phyloP scores from a whole-genome alignment of 495 filamentous ascomycete species.

The Penicillium paxilli region DNA sequence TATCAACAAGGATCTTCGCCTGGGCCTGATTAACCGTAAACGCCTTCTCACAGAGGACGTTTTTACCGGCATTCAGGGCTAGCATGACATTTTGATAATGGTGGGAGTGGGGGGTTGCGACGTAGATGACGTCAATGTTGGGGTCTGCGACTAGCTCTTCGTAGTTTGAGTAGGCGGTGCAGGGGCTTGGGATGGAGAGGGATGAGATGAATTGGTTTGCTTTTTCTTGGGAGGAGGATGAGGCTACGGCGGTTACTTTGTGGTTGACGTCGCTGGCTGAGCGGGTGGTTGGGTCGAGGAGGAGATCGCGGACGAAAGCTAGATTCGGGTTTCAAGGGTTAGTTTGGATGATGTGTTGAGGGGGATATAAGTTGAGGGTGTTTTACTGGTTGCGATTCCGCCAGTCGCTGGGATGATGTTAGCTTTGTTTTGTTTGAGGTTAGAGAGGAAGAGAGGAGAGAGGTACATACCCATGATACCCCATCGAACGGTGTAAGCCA shows the following conservation, averaged over 20 bases:
- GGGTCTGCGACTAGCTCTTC: slow-evolving; percentile 73
- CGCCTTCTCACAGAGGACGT: slow-evolving; percentile 91
- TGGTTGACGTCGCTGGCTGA: slow-evolving; percentile 74
- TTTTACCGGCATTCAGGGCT: slow-evolving; percentile 77
- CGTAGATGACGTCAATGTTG: slow-evolving; percentile 84
- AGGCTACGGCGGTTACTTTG: slow-evolving; percentile 77
- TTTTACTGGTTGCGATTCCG: slow-evolving; percentile 73
- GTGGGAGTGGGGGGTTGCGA: slow-evolving; percentile 93
- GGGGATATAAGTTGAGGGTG: too few species aligned
- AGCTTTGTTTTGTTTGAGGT: slow-evolving; percentile 3
- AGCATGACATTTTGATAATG: slow-evolving; percentile 92
- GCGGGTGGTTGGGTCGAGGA: slow-evolving; percentile 71
- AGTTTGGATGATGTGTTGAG: neutral
- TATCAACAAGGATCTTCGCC: slow-evolving; percentile 69
- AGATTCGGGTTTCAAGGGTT: slow-evolving; percentile 5
- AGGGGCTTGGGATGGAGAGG: slow-evolving; percentile 59
- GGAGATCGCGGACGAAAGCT: slow-evolving; percentile 84
- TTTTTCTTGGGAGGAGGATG: slow-evolving; percentile 67
- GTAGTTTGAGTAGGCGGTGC: slow-evolving; percentile 80
- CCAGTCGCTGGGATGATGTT: slow-evolving; percentile 60
- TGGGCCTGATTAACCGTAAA: slow-evolving; percentile 89
- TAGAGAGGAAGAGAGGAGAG: neutral
- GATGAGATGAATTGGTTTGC: slow-evolving; percentile 72
- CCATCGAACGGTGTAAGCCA: slow-evolving; percentile 65
- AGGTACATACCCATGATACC: slow-evolving; percentile 65